Base-by-base conservation (phyloP, 164 flowering plant species). In the Saururus chinensis region DNA sequence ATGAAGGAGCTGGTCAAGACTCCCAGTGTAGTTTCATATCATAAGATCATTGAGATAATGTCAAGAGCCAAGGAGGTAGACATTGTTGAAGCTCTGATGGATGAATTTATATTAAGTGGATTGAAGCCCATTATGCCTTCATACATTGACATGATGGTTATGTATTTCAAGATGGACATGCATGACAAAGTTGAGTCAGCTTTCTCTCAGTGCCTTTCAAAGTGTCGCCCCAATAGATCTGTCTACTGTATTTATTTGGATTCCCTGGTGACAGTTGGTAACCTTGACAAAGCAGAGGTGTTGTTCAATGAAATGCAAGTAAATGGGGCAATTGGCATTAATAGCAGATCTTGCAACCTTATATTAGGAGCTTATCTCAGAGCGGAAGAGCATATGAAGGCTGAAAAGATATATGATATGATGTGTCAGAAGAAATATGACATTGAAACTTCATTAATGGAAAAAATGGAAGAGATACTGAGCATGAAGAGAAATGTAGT, bases 341-440 rank as follows among this genome's bases (percentile, higher is more conserved):
- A 74, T 54, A n/a, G 77, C 19, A 68, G 72, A 42, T 82, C 92
- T 13, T 88, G 97, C 80, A 95, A 90, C 64, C 61, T 73, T 24
- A 83, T 95, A 63, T 74, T 95, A 65, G 57, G 76, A 25, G 91
- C 81, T 53, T 84, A 84, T 66, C 79, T 91, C 14, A 61, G 71
- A 19, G 64, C 66, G 63, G 87, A 74, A 62, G 77, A 88, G 56
- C 52, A 74, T 68, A 53, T 66, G 45, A 88, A 86, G 71, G 92
- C 96, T 55, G 87, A 78, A 70, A 81, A 80, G 69, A 68, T 95
- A 52, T 84, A 87, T 61, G 74, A 81, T 65, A 63, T 87, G 62
- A 87, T 87, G 92, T 73, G 93, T 72, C 76, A 74, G 72, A 95
- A 95, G 75, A 85, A 78, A 65, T 95, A 77, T 66, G 85, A 81